These are phyloP conservation scores for Apostasia ramifera DNA, from an alignment of 106 monocot genomes.

Conservation along the genomic window DNA sequence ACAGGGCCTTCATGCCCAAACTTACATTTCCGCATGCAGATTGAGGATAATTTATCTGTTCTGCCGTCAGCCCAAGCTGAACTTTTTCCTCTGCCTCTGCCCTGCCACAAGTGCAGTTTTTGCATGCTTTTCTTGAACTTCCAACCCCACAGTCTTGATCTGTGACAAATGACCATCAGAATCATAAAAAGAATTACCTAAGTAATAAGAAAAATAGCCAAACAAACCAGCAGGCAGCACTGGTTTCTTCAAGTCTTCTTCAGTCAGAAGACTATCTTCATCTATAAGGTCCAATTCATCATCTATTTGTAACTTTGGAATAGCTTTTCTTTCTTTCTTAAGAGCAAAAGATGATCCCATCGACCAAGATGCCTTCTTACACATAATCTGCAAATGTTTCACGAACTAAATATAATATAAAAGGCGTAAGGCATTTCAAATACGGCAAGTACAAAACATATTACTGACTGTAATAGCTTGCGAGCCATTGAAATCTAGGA, in stretches of 20 bases:
- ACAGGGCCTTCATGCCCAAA: background rate
- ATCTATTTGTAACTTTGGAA: constrained; percentile 73
- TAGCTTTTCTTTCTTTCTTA: constrained; percentile 32
- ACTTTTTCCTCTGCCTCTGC: constrained; percentile 65
- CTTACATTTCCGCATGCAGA: constrained; percentile 92
- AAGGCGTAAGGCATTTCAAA: too few relatives aligned
- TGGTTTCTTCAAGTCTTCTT: constrained; percentile 90
- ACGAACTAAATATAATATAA: background rate
- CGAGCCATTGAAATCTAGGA: constrained; percentile 11
- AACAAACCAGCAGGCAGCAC: constrained; percentile 47
- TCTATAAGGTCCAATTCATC: constrained; percentile 89
- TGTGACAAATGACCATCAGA: constrained; percentile 7
- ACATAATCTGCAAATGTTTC: constrained; percentile 35
- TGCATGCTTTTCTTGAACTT: constrained; percentile 82
- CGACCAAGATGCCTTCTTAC: constrained; percentile 74
- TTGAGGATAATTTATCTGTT: constrained; percentile 79
- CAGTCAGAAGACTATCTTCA: constrained; percentile 85
- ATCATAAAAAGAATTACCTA: constrained; percentile 1
- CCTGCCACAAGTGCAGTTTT: constrained; percentile 88
- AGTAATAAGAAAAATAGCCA: background rate
- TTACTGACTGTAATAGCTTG: constrained; percentile 42
- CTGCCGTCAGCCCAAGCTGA: constrained; percentile 66
- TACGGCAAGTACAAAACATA: background rate
- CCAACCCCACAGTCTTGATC: constrained; percentile 92
- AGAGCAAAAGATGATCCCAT: constrained; percentile 66